phyloP scores from a whole-genome alignment of 1,284 basidiomycete genomes.

The Microbotryum scabiosae region DNA sequence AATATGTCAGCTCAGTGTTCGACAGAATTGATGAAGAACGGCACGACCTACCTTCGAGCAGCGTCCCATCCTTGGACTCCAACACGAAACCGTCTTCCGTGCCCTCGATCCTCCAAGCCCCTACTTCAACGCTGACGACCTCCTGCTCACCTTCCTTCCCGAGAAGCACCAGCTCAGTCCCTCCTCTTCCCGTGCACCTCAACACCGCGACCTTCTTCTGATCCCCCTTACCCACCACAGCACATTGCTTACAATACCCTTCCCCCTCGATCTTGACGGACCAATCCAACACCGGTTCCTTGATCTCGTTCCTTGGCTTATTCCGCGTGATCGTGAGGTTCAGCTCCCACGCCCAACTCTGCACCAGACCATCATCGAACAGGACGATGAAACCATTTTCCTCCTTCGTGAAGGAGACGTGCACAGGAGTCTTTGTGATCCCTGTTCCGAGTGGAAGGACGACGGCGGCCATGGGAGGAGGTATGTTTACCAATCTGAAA shows the following conservation, averaged over 20 bases:
- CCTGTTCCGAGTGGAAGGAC: conserved; percentile 46
- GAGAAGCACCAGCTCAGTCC: conserved; percentile 21
- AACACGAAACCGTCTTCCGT: conserved; percentile 42
- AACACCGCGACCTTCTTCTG: conserved; percentile 9
- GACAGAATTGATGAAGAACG: not conserved
- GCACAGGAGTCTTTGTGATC: conserved; percentile 50
- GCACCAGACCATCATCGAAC: conserved; percentile 48
- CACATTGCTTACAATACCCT: conserved; percentile 16
- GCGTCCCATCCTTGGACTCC: conserved; percentile 49
- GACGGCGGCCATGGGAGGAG: conserved; percentile 86
- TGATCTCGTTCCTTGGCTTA: conserved; percentile 10
- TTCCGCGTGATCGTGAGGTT: not conserved
- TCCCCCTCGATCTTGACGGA: not conserved
- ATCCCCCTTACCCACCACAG: not conserved
- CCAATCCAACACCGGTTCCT: conserved; percentile 2
- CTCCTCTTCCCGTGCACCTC: conserved; percentile 5
- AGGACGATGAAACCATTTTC: conserved; percentile 59
- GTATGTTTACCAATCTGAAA: conserved; percentile 86
- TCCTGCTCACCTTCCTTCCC: conserved; percentile 1
- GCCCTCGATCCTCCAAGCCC: conserved; percentile 47
- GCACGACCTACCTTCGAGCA: conserved; percentile 48
- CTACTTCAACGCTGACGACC: conserved; percentile 11
- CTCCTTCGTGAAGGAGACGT: conserved; percentile 55
- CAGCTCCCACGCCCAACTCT: conserved; percentile 51
- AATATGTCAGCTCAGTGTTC: no score